A percentile compares a stretch with the other conserved stretches of the same genome.
phyloP scores from a whole-genome alignment of 2,329 filamentous ascomycete species.

The Diaporthe velutina region DNA sequence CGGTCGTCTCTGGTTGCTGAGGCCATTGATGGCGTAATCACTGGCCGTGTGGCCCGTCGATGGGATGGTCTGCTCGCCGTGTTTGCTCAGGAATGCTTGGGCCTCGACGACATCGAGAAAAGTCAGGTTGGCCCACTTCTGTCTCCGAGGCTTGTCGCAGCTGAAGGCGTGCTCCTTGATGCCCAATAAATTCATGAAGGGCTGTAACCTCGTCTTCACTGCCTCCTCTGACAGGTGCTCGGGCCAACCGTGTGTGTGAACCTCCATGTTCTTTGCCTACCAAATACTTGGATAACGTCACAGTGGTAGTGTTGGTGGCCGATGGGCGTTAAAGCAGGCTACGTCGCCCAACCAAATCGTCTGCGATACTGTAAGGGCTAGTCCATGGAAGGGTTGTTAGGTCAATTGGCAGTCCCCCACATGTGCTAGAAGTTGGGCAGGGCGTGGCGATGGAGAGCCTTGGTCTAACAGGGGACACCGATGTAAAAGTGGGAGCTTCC shows the following conservation, averaged over 20 bases:
- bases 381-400: background rate
- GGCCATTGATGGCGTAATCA: background rate
- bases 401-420: background rate
- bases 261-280: conserved; percentile 55
- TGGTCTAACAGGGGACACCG: too few relatives aligned
- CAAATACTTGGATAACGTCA: background rate
- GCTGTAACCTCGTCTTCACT: conserved; percentile 55
- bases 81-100: conserved; percentile 54
- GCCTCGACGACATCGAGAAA: conserved; percentile 58
- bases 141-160: conserved; percentile 57
- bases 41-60: background rate
- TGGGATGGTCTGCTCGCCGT: conserved; percentile 44
- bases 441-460: background rate
- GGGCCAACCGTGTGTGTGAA: conserved; percentile 59
- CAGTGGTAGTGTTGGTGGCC: background rate
- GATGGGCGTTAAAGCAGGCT: background rate
- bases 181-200: conserved; percentile 54
- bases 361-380: too few relatives aligned
- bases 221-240: conserved; percentile 52
- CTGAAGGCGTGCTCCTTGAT: conserved; percentile 55
- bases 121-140: conserved; percentile 53
- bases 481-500: background rate
- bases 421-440: background rate
- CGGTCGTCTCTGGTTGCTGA: background rate
- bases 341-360: too few relatives aligned